Base-by-base conservation (phyloP, 2,329 filamentous ascomycete genomes). In the Boeremia exigua region DNA sequence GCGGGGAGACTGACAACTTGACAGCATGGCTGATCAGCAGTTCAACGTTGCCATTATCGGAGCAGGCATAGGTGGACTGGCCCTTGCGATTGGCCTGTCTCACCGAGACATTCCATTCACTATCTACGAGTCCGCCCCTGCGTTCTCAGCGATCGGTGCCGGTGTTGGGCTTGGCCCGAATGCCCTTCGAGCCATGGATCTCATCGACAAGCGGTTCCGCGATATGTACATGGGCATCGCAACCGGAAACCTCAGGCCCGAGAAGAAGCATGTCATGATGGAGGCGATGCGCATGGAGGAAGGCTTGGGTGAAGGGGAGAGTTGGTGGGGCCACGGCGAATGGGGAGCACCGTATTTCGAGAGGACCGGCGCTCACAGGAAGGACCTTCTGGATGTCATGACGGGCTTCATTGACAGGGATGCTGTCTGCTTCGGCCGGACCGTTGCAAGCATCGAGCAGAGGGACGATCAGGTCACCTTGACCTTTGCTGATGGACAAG, bases 381-480 rank as follows among this genome's bases (percentile, higher is more conserved):
- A 70, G 44, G 75, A 75, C 45, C 59, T 80, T 40, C 63, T 80
- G 11, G 74, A 79, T 30, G 76, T 78, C 38, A 76, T 80, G 75
- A 83, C 61, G 75, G 82, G 59, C 79, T 78, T 71, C 65, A 78
- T 73, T 15, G 61, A 60, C 1, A 33, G 34, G 11, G 52, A 61
- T 6, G 53, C 49, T 14, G 68, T 71, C 25, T 39, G 52, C 10
- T 72, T 72, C 48, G 60, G 61, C 38, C 69, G 66, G 30, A 57
- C 61, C n/a, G 57, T 70, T 1, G 49, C 23, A 1, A 43, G 19
- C 6, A 57, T 70, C 46, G 67, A 79, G 37, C 70, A 78, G 48
- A 61, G 66, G 3, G 56, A 76, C 6, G 75, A 70, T 0, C 69
- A 65, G 32, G 76, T 79, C 50, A 46, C 75, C 0, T 66, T 77